phyloP scores from a whole-genome alignment of 2,329 filamentous ascomycete species.

The Neonectria coccinea region DNA sequence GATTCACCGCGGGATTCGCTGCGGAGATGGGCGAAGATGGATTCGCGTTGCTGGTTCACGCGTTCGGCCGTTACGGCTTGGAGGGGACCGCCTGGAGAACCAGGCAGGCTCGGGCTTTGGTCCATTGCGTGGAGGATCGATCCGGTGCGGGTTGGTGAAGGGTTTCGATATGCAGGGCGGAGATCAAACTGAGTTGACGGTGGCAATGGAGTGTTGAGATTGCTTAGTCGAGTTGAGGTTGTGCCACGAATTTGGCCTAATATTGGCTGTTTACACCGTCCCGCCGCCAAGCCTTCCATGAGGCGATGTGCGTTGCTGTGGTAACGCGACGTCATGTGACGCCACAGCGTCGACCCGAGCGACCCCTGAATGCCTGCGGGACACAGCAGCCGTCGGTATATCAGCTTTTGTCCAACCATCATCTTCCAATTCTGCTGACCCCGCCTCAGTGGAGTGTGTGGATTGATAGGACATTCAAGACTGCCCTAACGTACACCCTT shows the following conservation, averaged over 20 bases:
- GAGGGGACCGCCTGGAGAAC: conserved; percentile 68
- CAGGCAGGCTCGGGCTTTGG: conserved; percentile 60
- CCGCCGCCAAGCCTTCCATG: conserved; percentile 34
- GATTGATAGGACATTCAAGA: conserved; percentile 32
- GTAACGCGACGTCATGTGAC: conserved; percentile 41
- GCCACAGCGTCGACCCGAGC: neutral
- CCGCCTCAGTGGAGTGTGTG: conserved; percentile 33
- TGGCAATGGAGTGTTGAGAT: conserved; percentile 33
- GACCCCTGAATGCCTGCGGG: neutral
- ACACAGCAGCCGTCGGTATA: conserved; percentile 35
- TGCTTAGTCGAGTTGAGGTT: conserved; percentile 14
- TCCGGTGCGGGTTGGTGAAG: conserved; percentile 5
- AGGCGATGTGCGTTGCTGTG: conserved; percentile 37
- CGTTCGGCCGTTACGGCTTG: conserved; percentile 73
- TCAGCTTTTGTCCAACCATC: conserved; percentile 31
- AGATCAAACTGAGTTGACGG: conserved; percentile 28
- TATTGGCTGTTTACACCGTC: conserved; percentile 42
- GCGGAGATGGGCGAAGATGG: conserved; percentile 52
- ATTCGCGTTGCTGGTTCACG: conserved; percentile 63
- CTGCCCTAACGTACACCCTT: neutral
- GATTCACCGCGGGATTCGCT: conserved; percentile 48
- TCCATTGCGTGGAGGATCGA: conserved; percentile 32
- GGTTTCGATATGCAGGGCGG: conserved; percentile 18
- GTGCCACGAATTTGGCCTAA: conserved; percentile 18
- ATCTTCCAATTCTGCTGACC: conserved; percentile 35